Evolutionary conservation across 768 basidiomycete species (phyloP).

Genomic region (Russula foetens): DNA sequence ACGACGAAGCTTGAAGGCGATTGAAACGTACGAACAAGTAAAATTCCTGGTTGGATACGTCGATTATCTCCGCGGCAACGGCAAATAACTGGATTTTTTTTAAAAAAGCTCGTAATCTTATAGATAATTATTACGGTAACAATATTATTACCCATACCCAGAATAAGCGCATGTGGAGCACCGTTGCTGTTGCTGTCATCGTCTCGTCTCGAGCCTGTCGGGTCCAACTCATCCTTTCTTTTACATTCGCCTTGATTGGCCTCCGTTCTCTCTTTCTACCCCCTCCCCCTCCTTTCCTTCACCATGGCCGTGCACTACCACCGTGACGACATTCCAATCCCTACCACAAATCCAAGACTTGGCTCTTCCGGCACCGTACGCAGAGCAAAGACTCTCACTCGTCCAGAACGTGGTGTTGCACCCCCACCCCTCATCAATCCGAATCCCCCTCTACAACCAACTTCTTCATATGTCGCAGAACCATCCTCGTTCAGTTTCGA

Average conservation of each 20-base stretch:
- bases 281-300: constrained; percentile 8
- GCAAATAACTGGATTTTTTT: neutral
- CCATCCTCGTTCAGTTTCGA: constrained; percentile 33
- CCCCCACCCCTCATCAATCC: constrained; percentile 93
- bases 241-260: constrained; percentile 16
- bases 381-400: constrained; percentile 91
- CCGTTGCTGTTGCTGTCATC: neutral
- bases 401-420: constrained; percentile 91
- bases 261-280: constrained; percentile 2
- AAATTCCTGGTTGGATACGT: constrained; percentile 73
- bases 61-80: constrained; percentile 40
- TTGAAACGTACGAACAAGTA: constrained; percentile 94
- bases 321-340: constrained; percentile 18
- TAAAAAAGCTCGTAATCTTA: too few relatives aligned
- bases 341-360: constrained; percentile 12
- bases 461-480: constrained; percentile 31
- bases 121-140: neutral
- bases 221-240: neutral
- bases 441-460: constrained; percentile 36
- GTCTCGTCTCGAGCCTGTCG: neutral
- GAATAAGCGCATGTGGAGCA: too few relatives aligned
- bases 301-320: constrained; percentile 12
- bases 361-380: constrained; percentile 51
- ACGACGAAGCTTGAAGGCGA: constrained; percentile 78
- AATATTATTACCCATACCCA: neutral